Evolutionary conservation across 306 rosid genomes (phyloP).

Genomic region (Acmispon strigosus): DNA sequence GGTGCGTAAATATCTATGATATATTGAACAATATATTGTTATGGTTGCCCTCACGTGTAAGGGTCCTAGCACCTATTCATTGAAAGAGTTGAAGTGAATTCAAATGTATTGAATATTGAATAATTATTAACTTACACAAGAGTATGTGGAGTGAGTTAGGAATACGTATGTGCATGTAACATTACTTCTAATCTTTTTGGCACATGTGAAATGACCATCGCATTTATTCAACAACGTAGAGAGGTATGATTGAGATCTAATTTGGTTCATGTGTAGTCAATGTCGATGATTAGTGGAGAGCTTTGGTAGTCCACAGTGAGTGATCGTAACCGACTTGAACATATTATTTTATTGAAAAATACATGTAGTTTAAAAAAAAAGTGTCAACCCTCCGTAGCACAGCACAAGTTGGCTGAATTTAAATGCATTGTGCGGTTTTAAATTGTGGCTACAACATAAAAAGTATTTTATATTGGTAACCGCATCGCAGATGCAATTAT

Average conservation of each 20-base stretch:
- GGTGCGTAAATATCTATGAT: background rate
- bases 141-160: background rate
- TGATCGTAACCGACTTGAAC: no score
- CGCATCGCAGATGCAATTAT: no score
- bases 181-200: background rate
- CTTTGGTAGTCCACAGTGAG: no score
- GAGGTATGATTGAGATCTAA: slow-evolving; percentile 13
- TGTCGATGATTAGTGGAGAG: no score
- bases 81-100: background rate
- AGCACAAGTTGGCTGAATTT: slow-evolving; percentile 14
- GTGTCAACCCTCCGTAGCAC: no score
- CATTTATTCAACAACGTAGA: slow-evolving; percentile 4
- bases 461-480: no score
- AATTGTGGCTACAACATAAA: no score
- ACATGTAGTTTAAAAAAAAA: no score
- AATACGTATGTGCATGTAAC: background rate
- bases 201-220: background rate
- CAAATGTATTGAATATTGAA: background rate
- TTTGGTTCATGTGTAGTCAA: slow-evolving; percentile 12
- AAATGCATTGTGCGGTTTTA: background rate
- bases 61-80: background rate
- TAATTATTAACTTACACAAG: background rate
- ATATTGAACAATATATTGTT: background rate
- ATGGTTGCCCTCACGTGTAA: no score
- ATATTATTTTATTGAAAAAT: no score